These are phyloP conservation scores for Umbelopsis sp. DNA, from an alignment of 192 early-diverging fungal species.

Conservation along the genomic window DNA sequence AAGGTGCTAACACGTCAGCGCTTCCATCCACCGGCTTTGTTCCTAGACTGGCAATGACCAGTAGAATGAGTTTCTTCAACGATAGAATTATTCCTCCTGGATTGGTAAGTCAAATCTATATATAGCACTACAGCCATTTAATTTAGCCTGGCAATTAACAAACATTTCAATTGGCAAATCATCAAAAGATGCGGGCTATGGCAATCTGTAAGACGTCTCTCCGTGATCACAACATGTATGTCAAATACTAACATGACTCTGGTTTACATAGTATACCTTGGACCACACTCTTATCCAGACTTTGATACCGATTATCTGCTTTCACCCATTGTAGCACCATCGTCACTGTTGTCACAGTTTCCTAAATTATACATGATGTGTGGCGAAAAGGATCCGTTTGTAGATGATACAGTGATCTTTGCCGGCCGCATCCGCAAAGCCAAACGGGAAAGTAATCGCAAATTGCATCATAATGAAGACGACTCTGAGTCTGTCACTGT, in stretches of 20 bases:
- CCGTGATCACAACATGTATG: too few species aligned
- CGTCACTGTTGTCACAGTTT: conserved; percentile 83
- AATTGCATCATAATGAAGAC: conserved; percentile 24
- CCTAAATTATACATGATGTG: conserved; percentile 90
- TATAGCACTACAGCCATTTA: neutral
- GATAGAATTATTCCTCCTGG: conserved; percentile 86
- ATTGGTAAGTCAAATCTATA: conserved; percentile 49
- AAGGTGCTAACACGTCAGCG: too few species aligned
- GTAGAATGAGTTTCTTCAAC: conserved; percentile 80
- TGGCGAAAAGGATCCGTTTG: conserved; percentile 96
- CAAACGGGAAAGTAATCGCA: conserved; percentile 64
- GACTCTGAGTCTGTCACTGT: conserved; percentile 57
- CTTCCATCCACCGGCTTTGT: neutral
- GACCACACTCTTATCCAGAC: conserved; percentile 75
- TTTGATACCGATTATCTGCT: conserved; percentile 84
- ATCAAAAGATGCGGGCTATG: conserved; percentile 61
- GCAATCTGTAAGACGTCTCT: conserved; percentile 42
- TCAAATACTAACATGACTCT: neutral
- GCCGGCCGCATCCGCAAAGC: conserved; percentile 84
- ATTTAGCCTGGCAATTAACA: neutral
- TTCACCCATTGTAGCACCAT: conserved; percentile 84
- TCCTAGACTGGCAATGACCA: conserved; percentile 70
- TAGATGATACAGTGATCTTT: conserved; percentile 95
- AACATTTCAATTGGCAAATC: neutral
- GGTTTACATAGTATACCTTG: conserved; percentile 74